A percentile compares a stretch with the other conserved stretches of the same genome.
These are phyloP conservation scores for Cryphonectria naterciae DNA, from an alignment of 2,329 filamentous ascomycete genomes.

Conservation along the genomic window DNA sequence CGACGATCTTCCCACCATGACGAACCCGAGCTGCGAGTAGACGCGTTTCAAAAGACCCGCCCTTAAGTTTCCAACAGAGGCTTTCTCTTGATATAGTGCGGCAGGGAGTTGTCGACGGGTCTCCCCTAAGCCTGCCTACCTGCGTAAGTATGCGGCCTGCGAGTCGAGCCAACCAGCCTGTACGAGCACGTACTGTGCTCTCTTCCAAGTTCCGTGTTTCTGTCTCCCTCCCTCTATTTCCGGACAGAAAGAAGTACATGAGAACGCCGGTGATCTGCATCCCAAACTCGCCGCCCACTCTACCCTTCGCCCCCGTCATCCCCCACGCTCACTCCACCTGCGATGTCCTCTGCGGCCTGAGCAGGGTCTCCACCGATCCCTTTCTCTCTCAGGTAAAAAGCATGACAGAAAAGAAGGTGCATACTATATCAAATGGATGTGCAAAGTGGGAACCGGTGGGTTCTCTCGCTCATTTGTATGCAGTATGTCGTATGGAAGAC, in stretches of 20 bases:
- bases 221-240: background rate
- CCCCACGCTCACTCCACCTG: conserved; percentile 15
- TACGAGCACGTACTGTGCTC: background rate
- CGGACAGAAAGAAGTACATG: background rate
- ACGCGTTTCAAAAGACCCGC: background rate
- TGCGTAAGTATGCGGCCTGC: background rate
- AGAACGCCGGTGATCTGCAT: background rate
- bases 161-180: background rate
- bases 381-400: background rate
- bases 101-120: background rate
- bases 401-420: background rate
- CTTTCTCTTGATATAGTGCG: background rate
- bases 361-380: background rate
- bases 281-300: background rate
- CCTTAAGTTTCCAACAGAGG: background rate
- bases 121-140: background rate
- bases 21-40: background rate
- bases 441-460: conserved; percentile 1
- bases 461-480: conserved; percentile 7
- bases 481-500: background rate
- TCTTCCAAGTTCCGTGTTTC: background rate
- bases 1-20: background rate
- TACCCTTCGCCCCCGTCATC: background rate
- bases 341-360: background rate
- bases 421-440: background rate